These are phyloP conservation scores for Candida sp. DNA, from an alignment of 1,139 yeast genomes.

Conservation along the genomic window DNA sequence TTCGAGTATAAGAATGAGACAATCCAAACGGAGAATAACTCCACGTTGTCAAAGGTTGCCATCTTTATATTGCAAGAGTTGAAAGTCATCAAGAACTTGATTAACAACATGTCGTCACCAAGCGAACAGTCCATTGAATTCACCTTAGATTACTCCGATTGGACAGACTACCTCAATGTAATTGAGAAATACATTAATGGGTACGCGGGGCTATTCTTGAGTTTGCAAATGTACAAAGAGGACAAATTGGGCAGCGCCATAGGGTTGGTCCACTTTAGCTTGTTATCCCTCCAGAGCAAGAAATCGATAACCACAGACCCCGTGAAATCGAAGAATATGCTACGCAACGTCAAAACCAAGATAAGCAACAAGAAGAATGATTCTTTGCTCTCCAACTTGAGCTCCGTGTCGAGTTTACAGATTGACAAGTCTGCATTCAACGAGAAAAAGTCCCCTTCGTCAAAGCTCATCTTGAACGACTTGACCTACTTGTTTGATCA, in stretches of 20 bases:
- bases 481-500: conserved; percentile 43
- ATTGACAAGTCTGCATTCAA: conserved; percentile 40
- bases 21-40: conserved; percentile 38
- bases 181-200: conserved; percentile 42
- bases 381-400: conserved; percentile 30
- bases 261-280: conserved; percentile 43
- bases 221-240: conserved; percentile 48
- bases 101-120: conserved; percentile 15
- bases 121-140: not conserved
- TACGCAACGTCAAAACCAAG: conserved; percentile 29
- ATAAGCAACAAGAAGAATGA: conserved; percentile 34
- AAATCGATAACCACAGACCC: conserved; percentile 17
- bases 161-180: conserved; percentile 38
- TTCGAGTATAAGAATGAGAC: conserved; percentile 28
- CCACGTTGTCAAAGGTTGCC: conserved; percentile 46
- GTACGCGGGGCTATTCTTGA: conserved; percentile 46
- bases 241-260: conserved; percentile 45
- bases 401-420: conserved; percentile 41
- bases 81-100: conserved; percentile 20
- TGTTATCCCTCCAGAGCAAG: conserved; percentile 45
- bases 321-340: conserved; percentile 10
- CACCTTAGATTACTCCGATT: conserved; percentile 23
- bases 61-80: conserved; percentile 42
- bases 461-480: conserved; percentile 44
- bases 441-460: conserved; percentile 19